Base-by-base conservation (phyloP, 768 basidiomycete genomes). In the Mycena amicta region DNA sequence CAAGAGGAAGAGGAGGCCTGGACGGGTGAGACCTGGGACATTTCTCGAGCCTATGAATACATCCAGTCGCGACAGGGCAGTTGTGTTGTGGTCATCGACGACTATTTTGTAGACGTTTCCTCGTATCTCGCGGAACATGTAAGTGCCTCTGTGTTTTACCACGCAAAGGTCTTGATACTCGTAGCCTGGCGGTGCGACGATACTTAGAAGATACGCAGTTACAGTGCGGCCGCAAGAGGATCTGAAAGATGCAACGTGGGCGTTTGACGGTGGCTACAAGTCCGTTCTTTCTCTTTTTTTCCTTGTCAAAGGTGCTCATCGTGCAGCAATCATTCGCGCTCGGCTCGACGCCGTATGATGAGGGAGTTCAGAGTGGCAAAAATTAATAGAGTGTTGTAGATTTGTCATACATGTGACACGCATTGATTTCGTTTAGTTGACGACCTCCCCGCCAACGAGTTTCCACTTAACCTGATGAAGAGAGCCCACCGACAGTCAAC, bases 241-340 rank as follows among this genome's bases (percentile, higher is more conserved):
- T 51, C 70, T 75, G 71, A 71, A 70, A 55, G 78, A 86, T 47
- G 85, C 86, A 0, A 79, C 80, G 5, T 82, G 82, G 78, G 86
- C 88, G 0, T 91, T 89, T 73, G 76, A 80, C 55, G 88, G 89
- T 16, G 89, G 88, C 15, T 72, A 89, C 65, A 93, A 91, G 62
- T 63, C 39, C 33, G 55, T 60, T 27, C 15, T 15, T 0, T 23
- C 2, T 20, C 0, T n/a, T 15, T 0, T 23, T 3, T 20, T 0
- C 18, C 18, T 37, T 20, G 15, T 57, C 18, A 29, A 1, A 54
- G 37, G 4, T 11, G 23, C 23, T 16, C n/a, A 22, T 43, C 11
- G 11, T 4, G 2, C 50, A 63, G 61, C 66, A 84, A 84, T 55
- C 89, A 91, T 64, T 85, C 86, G 15, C 75, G 80, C n/a, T 79